These are phyloP conservation scores for Globisporangium okanoganense DNA, from an alignment of 352 stramenopile genomes.

Conservation along the genomic window DNA sequence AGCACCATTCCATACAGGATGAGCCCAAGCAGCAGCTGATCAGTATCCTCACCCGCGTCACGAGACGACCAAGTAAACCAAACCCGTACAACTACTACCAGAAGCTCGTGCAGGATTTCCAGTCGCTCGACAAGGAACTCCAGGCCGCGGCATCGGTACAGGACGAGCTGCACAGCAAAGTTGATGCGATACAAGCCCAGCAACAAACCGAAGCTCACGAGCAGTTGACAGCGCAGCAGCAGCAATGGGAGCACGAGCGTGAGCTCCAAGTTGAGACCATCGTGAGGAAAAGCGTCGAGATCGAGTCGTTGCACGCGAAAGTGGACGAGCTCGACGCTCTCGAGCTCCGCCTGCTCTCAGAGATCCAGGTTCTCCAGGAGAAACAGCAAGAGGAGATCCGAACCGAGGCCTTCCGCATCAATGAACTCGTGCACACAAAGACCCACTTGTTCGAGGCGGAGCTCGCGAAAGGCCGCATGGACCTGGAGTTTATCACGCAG, in stretches of 20 bases:
- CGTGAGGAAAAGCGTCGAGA: slow-evolving; percentile 17
- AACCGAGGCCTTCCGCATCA: slow-evolving; percentile 34
- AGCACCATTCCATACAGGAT: background rate
- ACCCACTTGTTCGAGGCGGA: slow-evolving; percentile 43
- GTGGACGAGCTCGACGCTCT: slow-evolving; percentile 27
- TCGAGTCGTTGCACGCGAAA: slow-evolving; percentile 21
- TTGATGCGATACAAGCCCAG: slow-evolving; percentile 4
- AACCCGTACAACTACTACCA: slow-evolving; percentile 55
- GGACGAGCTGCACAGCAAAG: slow-evolving; percentile 14
- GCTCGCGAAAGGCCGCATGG: slow-evolving; percentile 36
- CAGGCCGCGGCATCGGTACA: slow-evolving; percentile 8
- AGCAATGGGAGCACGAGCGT: slow-evolving; percentile 37
- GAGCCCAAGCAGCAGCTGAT: background rate
- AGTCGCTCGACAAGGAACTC: slow-evolving; percentile 40
- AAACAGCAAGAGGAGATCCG: slow-evolving; percentile 30
- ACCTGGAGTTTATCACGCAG: slow-evolving; percentile 45
- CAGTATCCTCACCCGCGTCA: background rate
- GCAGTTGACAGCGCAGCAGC: slow-evolving; percentile 5
- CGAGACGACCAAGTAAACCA: slow-evolving; percentile 7
- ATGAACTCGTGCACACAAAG: slow-evolving; percentile 42
- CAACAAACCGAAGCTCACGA: slow-evolving; percentile 12
- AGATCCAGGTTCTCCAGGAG: slow-evolving; percentile 49
- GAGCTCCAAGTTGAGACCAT: slow-evolving; percentile 33
- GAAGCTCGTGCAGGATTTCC: slow-evolving; percentile 46
- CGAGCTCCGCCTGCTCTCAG: slow-evolving; percentile 37